Evolutionary conservation across 1,284 basidiomycete species (phyloP), one percentile per base, ranked within the genome.

Genomic region (Rhodofomes roseus): DNA sequence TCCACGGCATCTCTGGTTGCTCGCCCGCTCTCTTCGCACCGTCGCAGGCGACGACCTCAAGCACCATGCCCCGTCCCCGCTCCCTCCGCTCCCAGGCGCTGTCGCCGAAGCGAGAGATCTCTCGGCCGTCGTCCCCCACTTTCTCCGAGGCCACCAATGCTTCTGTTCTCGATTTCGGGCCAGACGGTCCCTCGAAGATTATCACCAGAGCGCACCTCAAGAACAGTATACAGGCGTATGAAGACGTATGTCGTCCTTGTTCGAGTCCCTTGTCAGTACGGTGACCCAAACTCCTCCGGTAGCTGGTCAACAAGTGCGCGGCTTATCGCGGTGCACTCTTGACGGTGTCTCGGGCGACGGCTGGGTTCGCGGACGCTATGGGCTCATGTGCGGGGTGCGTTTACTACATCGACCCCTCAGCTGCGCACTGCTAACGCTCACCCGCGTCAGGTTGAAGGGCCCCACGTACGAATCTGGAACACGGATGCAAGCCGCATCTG

Each of bases 281-380:
- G 34, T 39, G 48, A 40, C 54, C 6, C 29, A 12, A 11, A n/a
- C 1, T 39, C 20, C 39, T 18, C 23, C 43, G 39, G 58, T 58
- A 95, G 87, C 80, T 97, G 54, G 83, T 97, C 76, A 83, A 76
- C 63, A 83, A 87, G 50, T 92, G 91, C 63, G 89, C 93, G 55
- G 84, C 83, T 57, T 98, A 96, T 77, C 92, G 95, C 53, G 80
- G 87, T 39, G 90, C 93, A 29, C 81, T 98, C 65, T 76, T 95
- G 58, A 82, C 86, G 52, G 89, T 98, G 84, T 92, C 93, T 16
- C 85, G 85, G 62, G 93, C 90, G 11, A 94, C 93, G 4, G 92
- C 93, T 43, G 83, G 84, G 2, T 92, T 98, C 65, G 96, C 95
- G 25, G 86, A 91, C 70, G 90, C 93, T 20, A 83, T 96, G 82